Evolutionary conservation across 441 rosid genomes (phyloP).

Genomic region (Metrosideros polymorpha): DNA sequence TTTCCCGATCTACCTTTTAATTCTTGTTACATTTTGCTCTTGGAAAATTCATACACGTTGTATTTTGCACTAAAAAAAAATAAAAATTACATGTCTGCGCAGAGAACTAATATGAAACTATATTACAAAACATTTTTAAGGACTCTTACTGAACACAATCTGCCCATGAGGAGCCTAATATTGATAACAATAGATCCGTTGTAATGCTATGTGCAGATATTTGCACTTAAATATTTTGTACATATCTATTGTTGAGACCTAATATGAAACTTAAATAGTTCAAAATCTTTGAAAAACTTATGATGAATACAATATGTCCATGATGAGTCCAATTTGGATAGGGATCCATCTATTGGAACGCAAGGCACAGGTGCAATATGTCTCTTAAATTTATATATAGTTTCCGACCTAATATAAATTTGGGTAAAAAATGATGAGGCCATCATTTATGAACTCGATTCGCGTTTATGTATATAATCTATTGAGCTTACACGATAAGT

Average conservation of each 20-base stretch:
- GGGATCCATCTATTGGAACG: fast-evolving
- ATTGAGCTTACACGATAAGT: not conserved
- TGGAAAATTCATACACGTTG: too few relatives aligned
- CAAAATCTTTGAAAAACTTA: too few relatives aligned
- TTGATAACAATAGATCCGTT: too few relatives aligned
- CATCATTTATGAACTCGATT: not conserved
- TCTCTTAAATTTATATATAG: not conserved
- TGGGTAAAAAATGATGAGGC: not conserved
- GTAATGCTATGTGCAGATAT: not conserved
- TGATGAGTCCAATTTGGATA: not conserved
- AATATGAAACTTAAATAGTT: too few relatives aligned
- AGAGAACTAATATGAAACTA: not conserved
- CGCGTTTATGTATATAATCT: not conserved
- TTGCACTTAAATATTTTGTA: not conserved
- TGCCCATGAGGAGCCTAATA: not conserved
- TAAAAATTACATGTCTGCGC: not conserved
- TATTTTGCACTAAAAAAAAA: too few relatives aligned
- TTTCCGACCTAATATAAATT: not conserved
- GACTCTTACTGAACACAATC: not conserved
- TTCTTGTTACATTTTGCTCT: too few relatives aligned
- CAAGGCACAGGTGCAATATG: not conserved
- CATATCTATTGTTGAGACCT: not conserved
- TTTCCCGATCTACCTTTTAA: too few relatives aligned
- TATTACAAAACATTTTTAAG: not conserved
- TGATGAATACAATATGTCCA: not conserved